A percentile compares a stretch with the other conserved stretches of the same genome.
Conservation (phyloP, 1,284 basidiomycete genomes). For the Xerocomus amazonicus region DNA sequence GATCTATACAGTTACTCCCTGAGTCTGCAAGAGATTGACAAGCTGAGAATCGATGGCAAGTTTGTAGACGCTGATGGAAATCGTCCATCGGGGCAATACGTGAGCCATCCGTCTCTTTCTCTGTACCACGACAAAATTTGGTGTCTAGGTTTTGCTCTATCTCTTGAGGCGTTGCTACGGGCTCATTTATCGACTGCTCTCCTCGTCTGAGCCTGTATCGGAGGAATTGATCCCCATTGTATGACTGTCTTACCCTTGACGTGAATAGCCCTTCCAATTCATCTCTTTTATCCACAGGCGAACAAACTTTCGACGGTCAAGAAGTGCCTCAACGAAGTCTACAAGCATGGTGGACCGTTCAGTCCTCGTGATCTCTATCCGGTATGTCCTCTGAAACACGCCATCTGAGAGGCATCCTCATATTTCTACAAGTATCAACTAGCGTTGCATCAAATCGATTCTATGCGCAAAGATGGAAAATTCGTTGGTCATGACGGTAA, state of each 20-base stretch:
- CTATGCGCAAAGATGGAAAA: conserved; percentile 88
- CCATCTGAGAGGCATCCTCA: conserved; percentile 1
- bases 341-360: conserved; percentile 95
- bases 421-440: conserved; percentile 78
- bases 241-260: conserved; percentile 27
- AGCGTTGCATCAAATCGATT: conserved; percentile 94
- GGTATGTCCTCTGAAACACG: conserved; percentile 42
- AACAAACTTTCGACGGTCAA: conserved; percentile 93
- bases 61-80: conserved; percentile 95
- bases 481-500: conserved; percentile 81
- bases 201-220: conserved; percentile 98
- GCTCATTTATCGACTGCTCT: conserved; percentile 90
- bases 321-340: conserved; percentile 96
- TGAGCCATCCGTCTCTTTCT: conserved; percentile 37
- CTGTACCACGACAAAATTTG: neutral
- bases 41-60: conserved; percentile 95
- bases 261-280: neutral
- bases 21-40: conserved; percentile 94
- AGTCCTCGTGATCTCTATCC: conserved; percentile 96
- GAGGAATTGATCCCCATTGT: conserved; percentile 97
- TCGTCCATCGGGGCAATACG: conserved; percentile 87
- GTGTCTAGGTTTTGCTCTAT: conserved; percentile 80
- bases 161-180: conserved; percentile 94
- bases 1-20: conserved; percentile 94
- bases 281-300: conserved; percentile 47